Percentiles rank a stretch among this genome's conserved stretches.
Conservation (phyloP, 2,329 filamentous ascomycete species). For the Cercospora sp. region DNA sequence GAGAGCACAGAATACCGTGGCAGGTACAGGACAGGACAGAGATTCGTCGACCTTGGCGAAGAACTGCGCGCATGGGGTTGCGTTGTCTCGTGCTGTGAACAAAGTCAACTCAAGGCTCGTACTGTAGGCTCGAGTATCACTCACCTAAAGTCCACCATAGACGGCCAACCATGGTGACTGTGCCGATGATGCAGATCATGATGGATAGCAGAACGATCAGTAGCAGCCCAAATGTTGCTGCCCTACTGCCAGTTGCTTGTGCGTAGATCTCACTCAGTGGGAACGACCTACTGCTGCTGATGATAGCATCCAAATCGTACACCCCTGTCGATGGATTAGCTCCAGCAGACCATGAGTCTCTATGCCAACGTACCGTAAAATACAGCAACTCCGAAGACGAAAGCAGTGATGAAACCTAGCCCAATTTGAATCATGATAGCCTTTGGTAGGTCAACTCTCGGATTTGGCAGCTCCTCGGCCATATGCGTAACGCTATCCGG, state of each 20-base stretch:
- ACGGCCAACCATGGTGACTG: conserved; percentile 50
- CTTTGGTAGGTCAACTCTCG: conserved; percentile 49
- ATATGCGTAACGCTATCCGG: conserved; percentile 41
- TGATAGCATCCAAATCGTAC: conserved; percentile 45
- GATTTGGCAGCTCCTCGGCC: conserved; percentile 42
- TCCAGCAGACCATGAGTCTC: too few species aligned
- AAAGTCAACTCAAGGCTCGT: not conserved
- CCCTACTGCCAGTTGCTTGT: conserved; percentile 51
- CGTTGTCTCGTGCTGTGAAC: conserved; percentile 54
- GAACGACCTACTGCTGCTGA: conserved; percentile 45
- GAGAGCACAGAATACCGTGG: conserved; percentile 57
- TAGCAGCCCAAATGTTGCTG: conserved; percentile 58
- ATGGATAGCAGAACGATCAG: conserved; percentile 57
- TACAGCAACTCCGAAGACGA: conserved; percentile 53
- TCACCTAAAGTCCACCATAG: conserved; percentile 51
- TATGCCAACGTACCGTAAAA: conserved; percentile 44
- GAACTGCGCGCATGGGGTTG: conserved; percentile 57
- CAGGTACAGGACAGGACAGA: conserved; percentile 60
- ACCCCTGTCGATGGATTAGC: conserved; percentile 37
- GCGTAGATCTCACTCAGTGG: conserved; percentile 51
- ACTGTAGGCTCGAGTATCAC: not conserved
- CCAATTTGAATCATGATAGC: conserved; percentile 52
- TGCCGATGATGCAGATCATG: conserved; percentile 53
- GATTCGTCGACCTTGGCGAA: conserved; percentile 56
- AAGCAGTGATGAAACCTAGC: conserved; percentile 49